Base-by-base conservation (phyloP, 768 basidiomycete genomes). In the Phlebiopsis gigantea region DNA sequence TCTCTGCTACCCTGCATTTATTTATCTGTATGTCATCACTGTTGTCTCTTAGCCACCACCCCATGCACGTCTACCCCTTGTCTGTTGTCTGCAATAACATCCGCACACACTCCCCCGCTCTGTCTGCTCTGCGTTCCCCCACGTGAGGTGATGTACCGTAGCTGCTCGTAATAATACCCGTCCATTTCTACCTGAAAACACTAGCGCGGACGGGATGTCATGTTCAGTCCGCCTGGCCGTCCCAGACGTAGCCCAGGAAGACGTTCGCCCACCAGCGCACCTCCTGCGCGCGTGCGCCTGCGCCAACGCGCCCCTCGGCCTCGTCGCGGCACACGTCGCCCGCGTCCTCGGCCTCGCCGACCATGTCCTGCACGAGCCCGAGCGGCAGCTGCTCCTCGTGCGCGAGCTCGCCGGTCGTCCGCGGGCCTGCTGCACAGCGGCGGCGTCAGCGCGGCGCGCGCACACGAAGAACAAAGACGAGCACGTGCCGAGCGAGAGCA, bases 241-340 rank as follows among this genome's bases (percentile, higher is more conserved):
- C 90, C 88, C 88, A 92, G 21, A 72, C 74, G 70, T 87, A 90
- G n/a, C 73, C 78, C 24, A 72, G 70, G 63, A 90, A 88, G 21
- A 79, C 59, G 72, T 92, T 88, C 17, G 72, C 70, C 78, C 80
- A 88, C 87, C 88, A 96, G 64, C 79, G 76, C 56, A 89, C 72
- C 66, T 90, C 87, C 6, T 73, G 77, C 39, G 77, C 80, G 5
- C 76, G 75, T 22, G 73, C 29, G 28, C 49, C 56, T 6, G 56
- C 17, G 45, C 60, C 67, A 21, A 68, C 71, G 41, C 65, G 64
- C 10, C 55, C 60, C 14, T 65, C 71, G 54, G 74, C 80, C 57
- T 93, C 91, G 68, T 97, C 95, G 64, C 92, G 77, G 61, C 87
- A 86, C 12, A 96, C 72, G 55, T 78, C 78, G 0, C 86, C 89